These are phyloP conservation scores for Leptomonas pyrrhocoris DNA, from an alignment of 208 protist species.

Conservation along the genomic window DNA sequence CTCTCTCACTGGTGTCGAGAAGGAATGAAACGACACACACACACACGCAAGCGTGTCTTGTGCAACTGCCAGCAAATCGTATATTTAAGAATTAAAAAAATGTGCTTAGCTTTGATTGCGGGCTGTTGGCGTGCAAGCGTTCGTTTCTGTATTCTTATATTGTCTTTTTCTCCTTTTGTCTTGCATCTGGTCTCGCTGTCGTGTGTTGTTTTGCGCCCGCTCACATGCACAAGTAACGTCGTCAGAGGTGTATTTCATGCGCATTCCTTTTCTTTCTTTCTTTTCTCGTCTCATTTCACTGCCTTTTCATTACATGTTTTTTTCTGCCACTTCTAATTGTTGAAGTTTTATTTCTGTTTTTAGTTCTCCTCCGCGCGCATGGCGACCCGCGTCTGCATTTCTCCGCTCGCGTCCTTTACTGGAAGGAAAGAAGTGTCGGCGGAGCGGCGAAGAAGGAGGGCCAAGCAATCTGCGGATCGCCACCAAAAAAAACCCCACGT, in stretches of 20 bases:
- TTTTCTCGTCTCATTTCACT: constrained; percentile 3
- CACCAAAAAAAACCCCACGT: not conserved
- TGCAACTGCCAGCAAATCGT: no score
- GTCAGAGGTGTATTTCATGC: not conserved
- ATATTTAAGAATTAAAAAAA: no score
- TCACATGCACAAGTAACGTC: no score
- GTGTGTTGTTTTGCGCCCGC: no score
- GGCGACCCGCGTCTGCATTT: not conserved
- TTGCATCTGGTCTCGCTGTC: no score
- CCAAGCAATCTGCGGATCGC: not conserved
- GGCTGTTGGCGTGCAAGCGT: no score
- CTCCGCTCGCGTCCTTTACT: not conserved
- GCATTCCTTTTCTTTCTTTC: not conserved
- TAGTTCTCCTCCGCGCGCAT: not conserved
- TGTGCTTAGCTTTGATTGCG: no score
- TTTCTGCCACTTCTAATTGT: not conserved
- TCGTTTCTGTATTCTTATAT: no score
- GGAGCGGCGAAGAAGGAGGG: not conserved
- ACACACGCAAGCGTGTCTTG: no score
- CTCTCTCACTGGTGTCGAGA: no score
- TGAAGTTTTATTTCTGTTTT: not conserved
- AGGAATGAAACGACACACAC: no score
- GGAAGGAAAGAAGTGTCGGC: not conserved
- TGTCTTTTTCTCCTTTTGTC: no score
- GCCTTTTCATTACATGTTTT: not conserved